These are phyloP conservation scores for Lentinus brumalis DNA, from an alignment of 768 basidiomycete genomes.

Conservation along the genomic window DNA sequence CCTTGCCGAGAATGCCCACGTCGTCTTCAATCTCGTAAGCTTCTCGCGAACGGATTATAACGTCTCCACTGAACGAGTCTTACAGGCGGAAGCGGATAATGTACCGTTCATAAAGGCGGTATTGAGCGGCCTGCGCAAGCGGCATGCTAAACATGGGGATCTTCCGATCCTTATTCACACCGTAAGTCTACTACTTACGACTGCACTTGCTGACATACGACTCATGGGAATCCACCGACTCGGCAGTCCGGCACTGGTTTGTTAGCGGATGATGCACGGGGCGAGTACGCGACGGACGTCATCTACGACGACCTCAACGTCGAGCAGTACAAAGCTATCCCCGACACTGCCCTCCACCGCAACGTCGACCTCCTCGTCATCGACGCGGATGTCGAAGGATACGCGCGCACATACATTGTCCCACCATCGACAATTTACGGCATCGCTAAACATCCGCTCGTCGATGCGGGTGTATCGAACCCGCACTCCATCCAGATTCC, in stretches of 20 bases:
- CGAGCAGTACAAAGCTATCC: conserved; percentile 44
- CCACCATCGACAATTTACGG: conserved; percentile 60
- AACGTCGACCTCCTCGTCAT: conserved; percentile 49
- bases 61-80: no score
- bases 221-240: no score
- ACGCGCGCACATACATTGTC: conserved; percentile 51
- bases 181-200: conserved; percentile 32
- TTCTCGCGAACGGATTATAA: no score
- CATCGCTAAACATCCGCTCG: conserved; percentile 56
- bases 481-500: conserved; percentile 54
- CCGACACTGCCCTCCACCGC: conserved; percentile 47
- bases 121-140: conserved; percentile 54
- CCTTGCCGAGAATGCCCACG: conserved; percentile 43
- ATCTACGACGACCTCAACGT: conserved; percentile 54
- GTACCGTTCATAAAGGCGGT: conserved; percentile 45
- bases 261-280: conserved; percentile 44
- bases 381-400: conserved; percentile 51
- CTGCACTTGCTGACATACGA: not conserved
- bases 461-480: conserved; percentile 53
- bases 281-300: conserved; percentile 36
- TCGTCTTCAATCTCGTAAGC: conserved; percentile 25
- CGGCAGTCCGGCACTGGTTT: conserved; percentile 33
- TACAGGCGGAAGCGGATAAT: conserved; percentile 51
- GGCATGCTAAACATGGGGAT: conserved; percentile 42
- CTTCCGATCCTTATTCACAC: conserved; percentile 61